Conservation (phyloP, 73 alveolate species). For the Paramecium primaurelia region DNA sequence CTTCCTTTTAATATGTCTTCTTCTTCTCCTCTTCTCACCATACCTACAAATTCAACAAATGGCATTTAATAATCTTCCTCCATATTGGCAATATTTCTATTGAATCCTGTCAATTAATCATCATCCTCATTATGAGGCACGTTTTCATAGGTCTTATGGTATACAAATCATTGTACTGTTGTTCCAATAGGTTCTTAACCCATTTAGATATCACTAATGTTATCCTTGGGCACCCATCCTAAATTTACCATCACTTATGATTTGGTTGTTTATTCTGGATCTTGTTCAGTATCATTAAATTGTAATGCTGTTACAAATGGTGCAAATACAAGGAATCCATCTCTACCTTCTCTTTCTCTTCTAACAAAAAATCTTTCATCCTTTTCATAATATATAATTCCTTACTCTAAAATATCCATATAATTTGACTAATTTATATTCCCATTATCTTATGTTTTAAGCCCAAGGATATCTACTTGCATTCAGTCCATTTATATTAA, state of each 20-base stretch:
- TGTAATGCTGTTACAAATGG: constrained; percentile 59
- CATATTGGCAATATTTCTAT: constrained; percentile 50
- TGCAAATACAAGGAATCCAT: constrained; percentile 60
- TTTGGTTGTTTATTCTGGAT: constrained; percentile 40
- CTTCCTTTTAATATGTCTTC: constrained; percentile 44
- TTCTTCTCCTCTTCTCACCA: constrained; percentile 61
- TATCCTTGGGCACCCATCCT: constrained; percentile 65
- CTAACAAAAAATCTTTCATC: constrained; percentile 63
- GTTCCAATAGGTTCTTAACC: constrained; percentile 52
- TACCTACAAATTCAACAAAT: constrained; percentile 52
- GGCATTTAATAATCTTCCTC: constrained; percentile 50
- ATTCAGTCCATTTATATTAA: constrained; percentile 25
- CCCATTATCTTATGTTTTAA: constrained; percentile 47
- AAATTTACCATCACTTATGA: constrained; percentile 54
- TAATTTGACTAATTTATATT: constrained; percentile 56
- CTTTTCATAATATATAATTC: background rate
- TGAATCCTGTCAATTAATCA: constrained; percentile 37
- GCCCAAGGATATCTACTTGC: constrained; percentile 63
- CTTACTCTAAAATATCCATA: constrained; percentile 57
- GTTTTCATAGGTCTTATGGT: background rate
- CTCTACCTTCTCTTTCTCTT: constrained; percentile 66
- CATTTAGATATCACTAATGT: constrained; percentile 50
- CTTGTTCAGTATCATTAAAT: background rate
- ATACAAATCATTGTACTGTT: constrained; percentile 9
- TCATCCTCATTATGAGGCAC: constrained; percentile 2